These are phyloP conservation scores for Fusarium sp. DNA, from an alignment of 2,329 filamentous ascomycete genomes.

Conservation along the genomic window DNA sequence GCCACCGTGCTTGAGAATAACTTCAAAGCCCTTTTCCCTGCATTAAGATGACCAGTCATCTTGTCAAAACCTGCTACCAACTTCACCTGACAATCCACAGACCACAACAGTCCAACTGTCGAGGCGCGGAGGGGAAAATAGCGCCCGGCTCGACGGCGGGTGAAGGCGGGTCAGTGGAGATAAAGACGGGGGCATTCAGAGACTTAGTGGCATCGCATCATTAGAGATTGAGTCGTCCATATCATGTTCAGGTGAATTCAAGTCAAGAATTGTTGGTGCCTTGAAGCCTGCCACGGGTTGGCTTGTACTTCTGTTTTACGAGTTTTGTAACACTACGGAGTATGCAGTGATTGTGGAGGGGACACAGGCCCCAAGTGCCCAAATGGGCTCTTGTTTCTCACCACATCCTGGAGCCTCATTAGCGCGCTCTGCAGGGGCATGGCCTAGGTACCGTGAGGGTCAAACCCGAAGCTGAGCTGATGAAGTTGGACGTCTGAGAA, in stretches of 20 bases:
- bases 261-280: constrained; percentile 1
- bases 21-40: constrained; percentile 18
- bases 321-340: constrained; percentile 10
- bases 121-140: constrained; percentile 9
- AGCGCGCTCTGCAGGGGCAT: constrained; percentile 29
- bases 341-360: constrained; percentile 9
- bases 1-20: constrained; percentile 37
- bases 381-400: constrained; percentile 31
- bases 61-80: constrained; percentile 18
- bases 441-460: constrained; percentile 16
- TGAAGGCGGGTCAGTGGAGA: constrained; percentile 33
- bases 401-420: constrained; percentile 28
- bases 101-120: not conserved
- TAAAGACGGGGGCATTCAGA: constrained; percentile 27
- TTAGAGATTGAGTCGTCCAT: constrained; percentile 3
- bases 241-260: not conserved
- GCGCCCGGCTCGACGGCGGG: constrained; percentile 16
- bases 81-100: constrained; percentile 3
- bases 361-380: constrained; percentile 12
- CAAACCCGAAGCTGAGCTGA: constrained; percentile 21
- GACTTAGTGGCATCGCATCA: constrained; percentile 13
- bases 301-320: constrained; percentile 23
- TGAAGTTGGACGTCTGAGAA: not conserved
- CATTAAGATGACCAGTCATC: constrained; percentile 41
- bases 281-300: constrained; percentile 6